Conservation (phyloP, 768 basidiomycete genomes). For the Mycena galopus region DNA sequence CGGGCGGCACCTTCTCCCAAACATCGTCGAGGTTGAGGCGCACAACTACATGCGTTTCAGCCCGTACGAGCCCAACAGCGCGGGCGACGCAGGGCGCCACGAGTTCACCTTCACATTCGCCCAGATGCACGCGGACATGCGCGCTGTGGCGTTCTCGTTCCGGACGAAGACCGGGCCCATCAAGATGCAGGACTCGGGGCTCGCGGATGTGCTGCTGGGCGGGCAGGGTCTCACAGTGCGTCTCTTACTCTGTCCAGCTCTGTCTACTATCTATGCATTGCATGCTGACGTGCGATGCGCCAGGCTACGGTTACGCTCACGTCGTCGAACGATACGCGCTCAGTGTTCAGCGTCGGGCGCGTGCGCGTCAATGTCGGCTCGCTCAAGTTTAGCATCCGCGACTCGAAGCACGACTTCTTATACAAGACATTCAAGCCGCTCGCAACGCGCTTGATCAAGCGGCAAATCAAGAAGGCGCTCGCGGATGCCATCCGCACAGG, state of each 20-base stretch:
- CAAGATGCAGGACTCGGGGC: slow-evolving; percentile 83
- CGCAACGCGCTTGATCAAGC: slow-evolving; percentile 86
- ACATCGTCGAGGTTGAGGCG: slow-evolving; percentile 77
- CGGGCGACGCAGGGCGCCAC: slow-evolving; percentile 73
- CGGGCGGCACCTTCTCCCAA: slow-evolving; percentile 91
- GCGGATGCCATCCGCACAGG: slow-evolving; percentile 81
- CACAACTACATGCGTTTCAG: slow-evolving; percentile 89
- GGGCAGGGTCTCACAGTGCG: slow-evolving; percentile 69
- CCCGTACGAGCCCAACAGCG: slow-evolving; percentile 28
- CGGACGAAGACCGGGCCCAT: slow-evolving; percentile 82
- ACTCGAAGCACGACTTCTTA: slow-evolving; percentile 89
- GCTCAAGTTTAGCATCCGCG: slow-evolving; percentile 91
- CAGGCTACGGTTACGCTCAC: slow-evolving; percentile 70
- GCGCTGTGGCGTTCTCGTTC: slow-evolving; percentile 93
- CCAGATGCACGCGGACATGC: slow-evolving; percentile 95
- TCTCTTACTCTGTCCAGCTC: background rate
- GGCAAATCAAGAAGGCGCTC: slow-evolving; percentile 67
- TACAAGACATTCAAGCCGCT: slow-evolving; percentile 88
- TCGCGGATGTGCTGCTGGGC: slow-evolving; percentile 88
- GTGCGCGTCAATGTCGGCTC: slow-evolving; percentile 88
- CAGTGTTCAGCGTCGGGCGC: slow-evolving; percentile 79
- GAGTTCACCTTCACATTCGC: slow-evolving; percentile 79
- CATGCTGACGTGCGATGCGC: background rate
- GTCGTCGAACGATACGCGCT: slow-evolving; percentile 70
- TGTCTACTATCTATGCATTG: background rate